Evolutionary conservation across 2,329 filamentous ascomycete species (phyloP), one percentile per base, ranked within the genome.

Genomic region (Tolypocladium inflatum): DNA sequence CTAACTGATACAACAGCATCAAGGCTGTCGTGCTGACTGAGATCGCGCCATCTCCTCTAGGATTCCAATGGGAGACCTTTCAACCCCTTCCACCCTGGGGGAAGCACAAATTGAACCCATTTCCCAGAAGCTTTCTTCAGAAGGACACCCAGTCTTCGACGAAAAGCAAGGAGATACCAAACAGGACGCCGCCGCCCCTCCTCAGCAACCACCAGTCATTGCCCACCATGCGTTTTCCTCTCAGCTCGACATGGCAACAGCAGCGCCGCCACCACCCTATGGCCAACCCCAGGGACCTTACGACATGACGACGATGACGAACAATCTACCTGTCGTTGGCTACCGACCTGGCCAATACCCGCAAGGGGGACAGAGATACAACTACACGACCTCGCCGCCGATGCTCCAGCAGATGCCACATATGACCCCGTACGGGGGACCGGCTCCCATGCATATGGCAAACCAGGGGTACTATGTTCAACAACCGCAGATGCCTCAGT

Each of bases 401-500:
- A 69, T 76, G 64, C 69, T 76, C 57, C 72, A 67, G 33, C 71
- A 73, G 38, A 67, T 72, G 61, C 61, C 68, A n/a, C 73, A 70
- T 43, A 72, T 78, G 64, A 60, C 71, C 21, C 76, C 75, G 45
- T 81, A 73, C 58, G 67, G 70, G 15, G 68, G 68, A 1, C 75
- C 75, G 58, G 63, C 66, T 10, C 61, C 67, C 30, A 71, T 80
- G 63, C 65, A 70, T 19, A 66, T 78, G 59, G 60, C 69, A 26
- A 69, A 66, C 21, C 78, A 77, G 54, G 73, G 73, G 30, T 83
- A 78, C 61, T 83, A 82, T 60, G 61, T 77, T 56, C 71, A 74
- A 10, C 78, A 77, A 55, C 73, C 77, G 50, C 75, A 75, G 38
- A 72, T 77, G 61, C 65, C 70, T n/a, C 75, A 72, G 15, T 81